Base-by-base conservation (phyloP, 805 yeast species). In the Ogataea pini region DNA sequence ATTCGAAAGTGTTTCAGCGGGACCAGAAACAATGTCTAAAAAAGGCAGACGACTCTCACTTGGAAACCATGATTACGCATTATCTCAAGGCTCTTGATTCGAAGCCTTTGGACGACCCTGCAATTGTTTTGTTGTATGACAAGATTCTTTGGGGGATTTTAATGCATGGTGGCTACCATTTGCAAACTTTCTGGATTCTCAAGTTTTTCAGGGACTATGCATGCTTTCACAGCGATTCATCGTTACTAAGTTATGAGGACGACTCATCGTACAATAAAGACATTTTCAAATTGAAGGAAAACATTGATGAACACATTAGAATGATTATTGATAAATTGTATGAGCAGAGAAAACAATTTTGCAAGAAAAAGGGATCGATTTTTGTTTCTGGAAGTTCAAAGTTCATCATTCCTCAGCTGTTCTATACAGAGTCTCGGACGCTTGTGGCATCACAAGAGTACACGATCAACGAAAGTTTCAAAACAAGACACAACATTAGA, bases 181-280 rank as follows among this genome's bases (percentile, higher is more conserved):
- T 76, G 8, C 70, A 67, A 37, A 59, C 70, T 2, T 52, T 78
- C 16, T 71, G 75, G 73, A 69, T 76, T 36, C 76, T 78, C 53
- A 65, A 64, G 45, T 60, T 64, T 14, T 52, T 76, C 33, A 63
- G 65, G 32, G 61, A 66, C 44, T 69, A 63, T 42, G 44, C 50
- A 4, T 37, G 46, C 12, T 42, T 55, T 17, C 29, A 51, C 31
- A 53, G 61, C 28, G 57, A 56, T 34, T 51, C 57, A 13, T 54
- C 54, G 3, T 22, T 54, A 7, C 29, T 54, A 27, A 54, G 58
- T 36, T 47, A 49, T 28, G 60, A 56, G 36, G 58, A 56, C 24
- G 14, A 46, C 2, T 46, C 53, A 2, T 28, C 32, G 3, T 49
- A 49, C 46, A 54, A 48, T 33, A 20, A 29, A 13, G 58, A 56